Evolutionary conservation across 192 early-diverging fungal species (phyloP).

Genomic region (Chytriomyces sp.): DNA sequence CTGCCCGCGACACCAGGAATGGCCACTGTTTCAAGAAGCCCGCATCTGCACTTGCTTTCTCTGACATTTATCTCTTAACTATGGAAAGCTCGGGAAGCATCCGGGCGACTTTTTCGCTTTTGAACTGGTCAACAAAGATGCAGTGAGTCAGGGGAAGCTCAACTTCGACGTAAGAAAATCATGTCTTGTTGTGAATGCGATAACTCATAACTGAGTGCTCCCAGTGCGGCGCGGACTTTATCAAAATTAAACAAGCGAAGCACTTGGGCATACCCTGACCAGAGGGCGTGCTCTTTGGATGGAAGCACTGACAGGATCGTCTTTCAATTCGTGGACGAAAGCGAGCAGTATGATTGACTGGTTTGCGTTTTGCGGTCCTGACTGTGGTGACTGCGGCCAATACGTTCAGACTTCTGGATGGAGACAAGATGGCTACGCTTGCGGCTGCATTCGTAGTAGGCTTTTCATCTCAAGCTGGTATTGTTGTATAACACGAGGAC

Average conservation of each 20-base stretch:
- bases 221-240: slow-evolving; percentile 95
- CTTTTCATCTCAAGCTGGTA: slow-evolving; percentile 75
- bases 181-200: too few species aligned
- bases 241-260: slow-evolving; percentile 85
- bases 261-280: slow-evolving; percentile 70
- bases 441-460: slow-evolving; percentile 93
- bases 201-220: too few species aligned
- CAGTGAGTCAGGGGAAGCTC: slow-evolving; percentile 68
- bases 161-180: slow-evolving; percentile 88
- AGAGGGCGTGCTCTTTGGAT: slow-evolving; percentile 88
- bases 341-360: slow-evolving; percentile 34
- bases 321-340: slow-evolving; percentile 85
- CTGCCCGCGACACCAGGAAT: slow-evolving; percentile 91
- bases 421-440: slow-evolving; percentile 97
- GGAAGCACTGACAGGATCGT: slow-evolving; percentile 99
- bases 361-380: neutral
- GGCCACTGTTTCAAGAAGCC: slow-evolving; percentile 84
- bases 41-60: slow-evolving; percentile 61
- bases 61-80: too few species aligned
- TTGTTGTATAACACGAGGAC: slow-evolving; percentile 51
- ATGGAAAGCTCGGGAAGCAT: slow-evolving; percentile 68
- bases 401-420: slow-evolving; percentile 91
- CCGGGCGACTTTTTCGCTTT: slow-evolving; percentile 70
- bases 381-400: slow-evolving; percentile 45
- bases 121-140: slow-evolving; percentile 76